Evolutionary conservation across 2,329 filamentous ascomycete genomes (phyloP), one percentile per base, ranked within the genome.

Genomic region (Aspergillus carbonarius): DNA sequence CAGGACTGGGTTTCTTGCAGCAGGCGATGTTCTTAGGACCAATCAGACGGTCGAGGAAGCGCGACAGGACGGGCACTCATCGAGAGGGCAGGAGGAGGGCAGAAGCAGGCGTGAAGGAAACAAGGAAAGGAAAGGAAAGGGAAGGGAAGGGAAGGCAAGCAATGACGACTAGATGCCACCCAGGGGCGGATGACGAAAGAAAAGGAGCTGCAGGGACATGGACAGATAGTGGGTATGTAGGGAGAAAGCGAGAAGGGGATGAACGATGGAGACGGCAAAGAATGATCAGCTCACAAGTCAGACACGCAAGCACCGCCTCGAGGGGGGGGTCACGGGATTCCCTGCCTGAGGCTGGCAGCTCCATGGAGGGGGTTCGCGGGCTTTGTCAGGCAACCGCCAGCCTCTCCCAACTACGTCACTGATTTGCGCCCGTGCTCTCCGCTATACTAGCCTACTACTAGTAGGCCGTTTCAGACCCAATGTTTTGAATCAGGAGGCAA

Each of bases 1-100:
- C 37, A 32, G 25, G 37, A 8, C 23, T 18, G 37, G 17, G 55
- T 49, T 57, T 48, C 37, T 40, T 25, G 20, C 50, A 53, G 55
- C 27, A 34, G 40, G 39, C 44, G 44, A 48, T 18, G 52, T 53
- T 64, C 62, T 65, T 68, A 73, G 50, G 67, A 70, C 70, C 72
- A 71, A 71, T 72, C 70, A 65, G 62, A 68, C 58, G 63, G 72
- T 70, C 69, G 68, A 66, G 63, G 64, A 60, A 63, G 59, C 63
- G 59, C 55, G 56, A 68, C 54, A 66, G 66, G 57, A 64, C 57
- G 60, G 66, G 63, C 64, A 65, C 65, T 75, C 73, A 74, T 76
- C 64, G 73, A 75, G 69, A 61, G 67, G 56, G 63, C 57, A 68
- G 55, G 61, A 66, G 60, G 60, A 64, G 18, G 62, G 51, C 9